Evolutionary conservation across 2,329 filamentous ascomycete species (phyloP).

Genomic region (Botrytis byssoidea): DNA sequence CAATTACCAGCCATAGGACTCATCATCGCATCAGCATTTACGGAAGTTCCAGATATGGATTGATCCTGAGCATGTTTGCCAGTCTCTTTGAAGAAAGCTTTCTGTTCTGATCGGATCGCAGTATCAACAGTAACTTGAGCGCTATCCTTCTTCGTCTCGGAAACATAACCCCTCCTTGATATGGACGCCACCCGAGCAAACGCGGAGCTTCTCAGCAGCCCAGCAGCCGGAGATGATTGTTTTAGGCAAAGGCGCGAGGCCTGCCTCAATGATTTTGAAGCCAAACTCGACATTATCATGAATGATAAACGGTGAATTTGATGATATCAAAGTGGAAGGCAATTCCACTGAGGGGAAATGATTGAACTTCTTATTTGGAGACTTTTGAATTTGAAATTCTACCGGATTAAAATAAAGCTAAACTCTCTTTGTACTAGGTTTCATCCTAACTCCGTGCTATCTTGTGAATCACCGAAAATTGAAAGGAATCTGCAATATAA

Average conservation of each 20-base stretch:
- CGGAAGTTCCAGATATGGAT: constrained; percentile 32
- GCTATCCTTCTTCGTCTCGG: constrained; percentile 74
- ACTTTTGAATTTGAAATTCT: constrained; percentile 19
- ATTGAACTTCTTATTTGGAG: constrained; percentile 15
- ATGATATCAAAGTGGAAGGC: constrained; percentile 15
- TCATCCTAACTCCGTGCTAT: constrained; percentile 2
- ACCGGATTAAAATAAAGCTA: constrained; percentile 3
- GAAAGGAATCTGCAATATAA: background rate
- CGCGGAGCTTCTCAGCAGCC: constrained; percentile 32
- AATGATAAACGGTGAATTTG: background rate
- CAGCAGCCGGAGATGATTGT: constrained; percentile 31
- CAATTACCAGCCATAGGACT: constrained; percentile 70
- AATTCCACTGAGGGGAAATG: constrained; percentile 1
- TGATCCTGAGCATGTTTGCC: constrained; percentile 36
- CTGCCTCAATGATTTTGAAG: constrained; percentile 37
- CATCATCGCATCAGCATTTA: constrained; percentile 58
- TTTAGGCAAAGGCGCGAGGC: constrained; percentile 38
- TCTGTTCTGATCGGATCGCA: constrained; percentile 82
- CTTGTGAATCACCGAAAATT: constrained; percentile 3
- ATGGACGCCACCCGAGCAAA: constrained; percentile 29
- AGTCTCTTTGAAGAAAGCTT: constrained; percentile 64
- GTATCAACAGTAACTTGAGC: constrained; percentile 81
- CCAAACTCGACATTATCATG: constrained; percentile 17
- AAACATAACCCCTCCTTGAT: constrained; percentile 69
- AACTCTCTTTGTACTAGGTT: constrained; percentile 11